Evolutionary conservation across 2,329 filamentous ascomycete genomes (phyloP).

Genomic region (Scopulariopsis brevicaulis): DNA sequence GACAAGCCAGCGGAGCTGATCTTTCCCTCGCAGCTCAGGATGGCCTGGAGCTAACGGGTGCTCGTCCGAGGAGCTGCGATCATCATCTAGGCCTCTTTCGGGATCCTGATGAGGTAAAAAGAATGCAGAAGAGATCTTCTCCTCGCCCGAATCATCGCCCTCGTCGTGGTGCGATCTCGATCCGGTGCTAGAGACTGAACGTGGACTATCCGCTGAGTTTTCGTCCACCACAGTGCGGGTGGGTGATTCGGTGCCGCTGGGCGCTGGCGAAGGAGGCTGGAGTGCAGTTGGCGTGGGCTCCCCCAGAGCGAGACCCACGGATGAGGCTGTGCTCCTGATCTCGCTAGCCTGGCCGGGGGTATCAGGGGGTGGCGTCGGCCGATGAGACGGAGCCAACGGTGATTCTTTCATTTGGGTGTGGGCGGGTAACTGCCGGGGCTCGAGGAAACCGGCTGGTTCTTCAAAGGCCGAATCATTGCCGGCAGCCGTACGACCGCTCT

Average conservation of each 20-base stretch:
- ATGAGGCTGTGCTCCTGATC: neutral
- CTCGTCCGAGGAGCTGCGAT: neutral
- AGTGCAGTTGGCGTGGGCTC: conserved; percentile 2
- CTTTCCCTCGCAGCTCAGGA: conserved; percentile 14
- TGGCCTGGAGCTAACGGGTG: neutral
- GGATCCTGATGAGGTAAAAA: conserved; percentile 65
- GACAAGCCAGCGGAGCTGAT: conserved; percentile 42
- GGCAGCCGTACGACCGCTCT: neutral
- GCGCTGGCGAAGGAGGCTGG: conserved; percentile 1
- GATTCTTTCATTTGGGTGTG: neutral
- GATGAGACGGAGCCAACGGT: neutral
- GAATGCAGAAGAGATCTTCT: conserved; percentile 78
- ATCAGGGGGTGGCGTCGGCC: neutral
- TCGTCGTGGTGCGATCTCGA: conserved; percentile 26
- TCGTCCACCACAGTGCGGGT: neutral
- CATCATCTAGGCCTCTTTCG: conserved; percentile 14
- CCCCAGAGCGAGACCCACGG: neutral
- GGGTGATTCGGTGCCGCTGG: conserved; percentile 16
- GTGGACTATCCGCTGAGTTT: conserved; percentile 15
- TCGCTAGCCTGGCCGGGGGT: neutral
- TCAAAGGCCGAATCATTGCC: neutral
- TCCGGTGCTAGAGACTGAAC: conserved; percentile 26
- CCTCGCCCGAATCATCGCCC: conserved; percentile 57
- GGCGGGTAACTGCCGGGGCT: neutral
- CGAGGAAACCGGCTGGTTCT: neutral